phyloP scores from a whole-genome alignment of 768 basidiomycete species.

The Pluteus cervinus region DNA sequence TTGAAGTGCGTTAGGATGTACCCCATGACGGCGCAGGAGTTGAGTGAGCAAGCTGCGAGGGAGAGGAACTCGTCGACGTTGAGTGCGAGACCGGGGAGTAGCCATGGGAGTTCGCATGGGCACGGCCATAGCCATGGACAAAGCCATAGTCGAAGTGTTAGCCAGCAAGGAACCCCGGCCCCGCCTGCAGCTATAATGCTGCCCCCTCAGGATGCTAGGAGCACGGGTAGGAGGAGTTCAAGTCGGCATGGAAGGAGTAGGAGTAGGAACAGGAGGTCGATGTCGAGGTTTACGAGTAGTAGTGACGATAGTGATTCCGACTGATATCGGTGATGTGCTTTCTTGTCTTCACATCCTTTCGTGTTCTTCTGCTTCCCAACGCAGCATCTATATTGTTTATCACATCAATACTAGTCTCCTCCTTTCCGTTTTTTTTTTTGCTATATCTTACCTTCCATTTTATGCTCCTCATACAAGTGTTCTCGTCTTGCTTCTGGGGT shows the following conservation, averaged over 20 bases:
- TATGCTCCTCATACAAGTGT: slow-evolving; percentile 5
- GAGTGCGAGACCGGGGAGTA: slow-evolving; percentile 15
- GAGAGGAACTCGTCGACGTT: slow-evolving; percentile 15
- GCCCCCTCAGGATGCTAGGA: slow-evolving; percentile 14
- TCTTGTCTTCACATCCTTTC: too few species aligned
- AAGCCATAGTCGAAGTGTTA: too few species aligned
- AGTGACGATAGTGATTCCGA: slow-evolving; percentile 2
- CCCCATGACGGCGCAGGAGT: slow-evolving; percentile 43
- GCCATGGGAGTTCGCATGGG: too few species aligned
- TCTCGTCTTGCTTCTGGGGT: slow-evolving; percentile 9
- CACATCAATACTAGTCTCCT: slow-evolving; percentile 2
- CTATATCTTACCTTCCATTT: slow-evolving; percentile 2
- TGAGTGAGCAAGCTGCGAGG: slow-evolving; percentile 39
- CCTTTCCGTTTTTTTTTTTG: slow-evolving; percentile 2
- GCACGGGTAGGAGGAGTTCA: slow-evolving; percentile 1
- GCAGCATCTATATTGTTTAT: too few species aligned
- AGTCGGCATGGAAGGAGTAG: background rate
- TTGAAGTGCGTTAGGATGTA: slow-evolving; percentile 45
- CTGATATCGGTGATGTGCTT: too few species aligned
- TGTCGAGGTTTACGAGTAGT: slow-evolving; percentile 4
- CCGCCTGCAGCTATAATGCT: too few species aligned
- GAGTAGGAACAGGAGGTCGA: slow-evolving; percentile 3
- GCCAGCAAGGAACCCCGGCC: too few species aligned
- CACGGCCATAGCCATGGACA: too few species aligned
- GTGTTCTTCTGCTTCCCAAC: too few species aligned